Conservation (phyloP, 2,329 filamentous ascomycete species). For the Xylaria sp. region DNA sequence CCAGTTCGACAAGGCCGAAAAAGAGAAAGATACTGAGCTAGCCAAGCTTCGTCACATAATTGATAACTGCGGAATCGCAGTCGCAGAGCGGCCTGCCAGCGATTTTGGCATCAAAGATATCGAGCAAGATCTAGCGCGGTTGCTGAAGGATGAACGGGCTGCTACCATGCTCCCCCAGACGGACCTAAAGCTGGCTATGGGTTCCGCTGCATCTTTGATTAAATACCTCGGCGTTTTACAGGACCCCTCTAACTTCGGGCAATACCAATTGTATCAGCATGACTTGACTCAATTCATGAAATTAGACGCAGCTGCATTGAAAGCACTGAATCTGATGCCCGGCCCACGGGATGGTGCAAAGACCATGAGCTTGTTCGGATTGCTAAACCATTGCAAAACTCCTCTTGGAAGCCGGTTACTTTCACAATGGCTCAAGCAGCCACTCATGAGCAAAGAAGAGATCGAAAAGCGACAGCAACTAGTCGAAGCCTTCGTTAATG, state of each 20-base stretch:
- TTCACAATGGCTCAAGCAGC: constrained; percentile 97
- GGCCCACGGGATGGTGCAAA: constrained; percentile 94
- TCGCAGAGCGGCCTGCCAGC: constrained; percentile 78
- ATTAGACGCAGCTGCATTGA: constrained; percentile 90
- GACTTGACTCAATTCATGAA: constrained; percentile 99
- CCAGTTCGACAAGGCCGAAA: constrained; percentile 80
- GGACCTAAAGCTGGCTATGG: constrained; percentile 95
- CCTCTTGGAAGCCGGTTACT: constrained; percentile 89
- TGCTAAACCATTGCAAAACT: constrained; percentile 98
- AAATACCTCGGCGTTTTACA: constrained; percentile 92
- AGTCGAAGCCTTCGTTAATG: constrained; percentile 92
- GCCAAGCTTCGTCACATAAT: constrained; percentile 88
- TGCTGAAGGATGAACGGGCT: constrained; percentile 87
- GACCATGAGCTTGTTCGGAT: constrained; percentile 93
- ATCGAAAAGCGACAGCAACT: constrained; percentile 93
- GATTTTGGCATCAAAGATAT: constrained; percentile 94
- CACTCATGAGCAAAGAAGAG: constrained; percentile 87
- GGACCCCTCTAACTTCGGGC: constrained; percentile 93
- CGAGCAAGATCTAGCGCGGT: constrained; percentile 88
- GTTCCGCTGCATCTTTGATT: constrained; percentile 90
- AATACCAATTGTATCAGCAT: constrained; percentile 97
- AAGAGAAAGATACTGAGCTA: constrained; percentile 88
- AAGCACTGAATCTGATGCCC: constrained; percentile 96
- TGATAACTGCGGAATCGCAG: constrained; percentile 89
- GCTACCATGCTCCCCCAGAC: constrained; percentile 84